Conservation (phyloP, 2,329 filamentous ascomycete species). For the Xylariomycetidae sp. region DNA sequence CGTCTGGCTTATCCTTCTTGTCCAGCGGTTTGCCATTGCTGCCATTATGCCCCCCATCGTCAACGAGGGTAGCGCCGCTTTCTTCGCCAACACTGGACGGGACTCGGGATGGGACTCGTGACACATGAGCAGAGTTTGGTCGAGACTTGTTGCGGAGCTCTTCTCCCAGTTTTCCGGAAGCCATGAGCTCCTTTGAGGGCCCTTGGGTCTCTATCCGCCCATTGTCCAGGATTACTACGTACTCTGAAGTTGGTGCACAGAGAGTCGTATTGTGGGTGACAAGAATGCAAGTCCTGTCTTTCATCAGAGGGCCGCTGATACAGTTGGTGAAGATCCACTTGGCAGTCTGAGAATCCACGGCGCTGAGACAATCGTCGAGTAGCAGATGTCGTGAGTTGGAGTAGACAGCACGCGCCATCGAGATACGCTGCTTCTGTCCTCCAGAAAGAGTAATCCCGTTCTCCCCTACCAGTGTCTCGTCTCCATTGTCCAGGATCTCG, state of each 20-base stretch:
- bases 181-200: constrained; percentile 70
- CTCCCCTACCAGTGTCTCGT: constrained; percentile 91
- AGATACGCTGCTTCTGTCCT: constrained; percentile 96
- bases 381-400: constrained; percentile 88
- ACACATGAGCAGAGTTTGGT: constrained; percentile 64
- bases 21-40: constrained; percentile 43
- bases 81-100: constrained; percentile 71
- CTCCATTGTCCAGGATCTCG: constrained; percentile 85
- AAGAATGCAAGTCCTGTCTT: constrained; percentile 81
- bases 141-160: constrained; percentile 69
- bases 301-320: constrained; percentile 85
- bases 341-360: constrained; percentile 94
- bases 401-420: constrained; percentile 93
- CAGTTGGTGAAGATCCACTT: constrained; percentile 98
- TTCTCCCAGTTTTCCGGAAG: constrained; percentile 83
- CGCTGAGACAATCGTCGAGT: constrained; percentile 91
- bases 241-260: constrained; percentile 74
- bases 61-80: constrained; percentile 49
- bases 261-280: constrained; percentile 95
- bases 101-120: constrained; percentile 70
- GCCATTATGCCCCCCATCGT: constrained; percentile 45
- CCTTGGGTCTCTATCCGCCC: constrained; percentile 75
- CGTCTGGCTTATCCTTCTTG: constrained; percentile 45
- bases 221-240: constrained; percentile 82
- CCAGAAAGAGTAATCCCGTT: constrained; percentile 96